These are phyloP conservation scores for Entoloma clypeatum DNA, from an alignment of 1,284 basidiomycete genomes.

Conservation along the genomic window DNA sequence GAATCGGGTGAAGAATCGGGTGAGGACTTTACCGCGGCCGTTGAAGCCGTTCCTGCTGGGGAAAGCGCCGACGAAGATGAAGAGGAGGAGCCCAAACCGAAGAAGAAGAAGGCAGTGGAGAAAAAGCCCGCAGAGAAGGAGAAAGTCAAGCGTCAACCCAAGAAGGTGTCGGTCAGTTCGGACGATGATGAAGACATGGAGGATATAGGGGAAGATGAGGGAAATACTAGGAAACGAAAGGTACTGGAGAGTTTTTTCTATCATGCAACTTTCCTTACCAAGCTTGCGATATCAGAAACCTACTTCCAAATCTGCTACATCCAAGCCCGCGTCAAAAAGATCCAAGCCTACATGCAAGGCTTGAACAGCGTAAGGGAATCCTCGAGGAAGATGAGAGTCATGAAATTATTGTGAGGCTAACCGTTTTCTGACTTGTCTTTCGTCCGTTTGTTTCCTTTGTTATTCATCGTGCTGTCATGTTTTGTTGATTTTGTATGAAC, in stretches of 20 bases:
- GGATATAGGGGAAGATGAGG: slow-evolving; percentile 30
- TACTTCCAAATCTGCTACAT: slow-evolving; percentile 28
- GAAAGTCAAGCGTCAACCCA: slow-evolving; percentile 23
- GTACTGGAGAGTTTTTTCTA: slow-evolving; percentile 21
- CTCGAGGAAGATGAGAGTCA: slow-evolving; percentile 34
- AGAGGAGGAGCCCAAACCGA: slow-evolving; percentile 31
- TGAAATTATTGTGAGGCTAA: slow-evolving; percentile 17
- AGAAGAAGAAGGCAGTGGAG: slow-evolving; percentile 34
- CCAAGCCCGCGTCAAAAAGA: slow-evolving; percentile 34
- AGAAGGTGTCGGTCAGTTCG: slow-evolving; percentile 25
- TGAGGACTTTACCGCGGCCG: slow-evolving; percentile 40
- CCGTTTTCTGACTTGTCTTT: not conserved
- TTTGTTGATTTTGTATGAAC: slow-evolving; percentile 9
- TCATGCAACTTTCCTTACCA: not conserved
- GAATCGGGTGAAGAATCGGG: slow-evolving; percentile 35
- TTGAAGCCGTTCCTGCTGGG: slow-evolving; percentile 32
- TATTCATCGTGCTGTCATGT: slow-evolving; percentile 12
- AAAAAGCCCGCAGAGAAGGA: slow-evolving; percentile 29
- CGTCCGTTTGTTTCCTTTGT: slow-evolving; percentile 4
- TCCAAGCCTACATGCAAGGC: slow-evolving; percentile 33
- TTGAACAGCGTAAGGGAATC: slow-evolving; percentile 38
- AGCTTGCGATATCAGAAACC: slow-evolving; percentile 27
- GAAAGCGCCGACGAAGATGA: slow-evolving; percentile 33
- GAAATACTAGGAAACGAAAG: slow-evolving; percentile 43
- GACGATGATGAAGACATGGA: slow-evolving; percentile 19